These are phyloP conservation scores for Amaranthus tricolor DNA, from an alignment of 179 eudicot species.

Conservation along the genomic window DNA sequence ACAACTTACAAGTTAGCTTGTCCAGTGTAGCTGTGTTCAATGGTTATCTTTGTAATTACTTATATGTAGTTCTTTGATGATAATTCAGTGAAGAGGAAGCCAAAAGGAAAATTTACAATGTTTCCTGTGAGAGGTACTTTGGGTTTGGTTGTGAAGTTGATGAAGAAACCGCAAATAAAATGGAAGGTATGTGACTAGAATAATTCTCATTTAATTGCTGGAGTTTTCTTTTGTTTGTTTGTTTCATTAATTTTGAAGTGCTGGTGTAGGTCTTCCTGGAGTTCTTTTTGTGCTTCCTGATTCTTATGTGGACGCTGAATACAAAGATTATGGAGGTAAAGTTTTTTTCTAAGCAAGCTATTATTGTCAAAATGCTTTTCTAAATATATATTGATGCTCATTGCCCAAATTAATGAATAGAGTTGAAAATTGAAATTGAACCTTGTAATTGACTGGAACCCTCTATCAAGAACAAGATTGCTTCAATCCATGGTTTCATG, in stretches of 20 bases:
- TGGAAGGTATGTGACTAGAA: constrained; percentile 60
- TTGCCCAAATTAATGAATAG: not conserved
- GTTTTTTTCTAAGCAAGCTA: not conserved
- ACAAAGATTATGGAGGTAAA: constrained; percentile 96
- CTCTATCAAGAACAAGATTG: not conserved
- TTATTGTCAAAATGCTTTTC: not conserved
- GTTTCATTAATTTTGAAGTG: not conserved
- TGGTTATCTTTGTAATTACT: not conserved
- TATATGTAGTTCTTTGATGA: constrained; percentile 10
- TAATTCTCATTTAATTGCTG: not conserved
- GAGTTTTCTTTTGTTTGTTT: not conserved
- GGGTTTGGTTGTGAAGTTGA: constrained; percentile 96
- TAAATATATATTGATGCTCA: not conserved
- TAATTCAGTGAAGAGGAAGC: constrained; percentile 81
- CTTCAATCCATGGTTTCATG: not conserved
- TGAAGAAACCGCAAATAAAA: constrained; percentile 92
- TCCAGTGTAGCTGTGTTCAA: not conserved
- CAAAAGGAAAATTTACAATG: constrained; percentile 82
- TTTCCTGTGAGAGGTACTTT: constrained; percentile 91
- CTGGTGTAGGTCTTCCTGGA: constrained; percentile 72
- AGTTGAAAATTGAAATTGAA: not conserved
- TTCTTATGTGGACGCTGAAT: constrained; percentile 92
- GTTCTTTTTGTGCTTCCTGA: constrained; percentile 95
- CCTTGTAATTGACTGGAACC: not conserved
- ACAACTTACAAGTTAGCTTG: not conserved